A percentile compares a stretch with the other conserved stretches of the same genome.
These are phyloP conservation scores for Talaromyces sp. DNA, from an alignment of 2,329 filamentous ascomycete genomes.

Conservation along the genomic window DNA sequence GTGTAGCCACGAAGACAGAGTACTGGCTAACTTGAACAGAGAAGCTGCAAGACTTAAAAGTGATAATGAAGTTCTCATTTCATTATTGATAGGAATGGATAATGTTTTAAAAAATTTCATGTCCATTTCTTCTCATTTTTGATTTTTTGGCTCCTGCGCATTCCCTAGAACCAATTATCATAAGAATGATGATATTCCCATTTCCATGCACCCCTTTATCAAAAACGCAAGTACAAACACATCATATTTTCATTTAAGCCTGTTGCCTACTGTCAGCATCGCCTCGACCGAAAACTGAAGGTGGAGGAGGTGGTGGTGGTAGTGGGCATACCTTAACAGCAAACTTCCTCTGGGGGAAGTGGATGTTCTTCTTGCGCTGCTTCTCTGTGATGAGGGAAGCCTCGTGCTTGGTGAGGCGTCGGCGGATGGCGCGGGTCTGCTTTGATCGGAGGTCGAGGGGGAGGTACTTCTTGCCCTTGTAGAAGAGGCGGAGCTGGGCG, in stretches of 20 bases:
- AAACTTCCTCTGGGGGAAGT: conserved; percentile 99
- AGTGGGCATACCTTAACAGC: conserved; percentile 88
- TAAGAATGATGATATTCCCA: conserved; percentile 16
- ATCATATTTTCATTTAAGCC: conserved; percentile 20
- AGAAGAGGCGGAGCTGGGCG: conserved; percentile 96
- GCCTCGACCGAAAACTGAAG: no score
- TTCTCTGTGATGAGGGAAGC: conserved; percentile 81
- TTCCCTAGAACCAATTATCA: conserved; percentile 11
- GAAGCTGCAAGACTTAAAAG: neutral
- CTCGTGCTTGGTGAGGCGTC: conserved; percentile 91
- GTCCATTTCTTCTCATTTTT: conserved; percentile 13
- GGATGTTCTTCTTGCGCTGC: conserved; percentile 90
- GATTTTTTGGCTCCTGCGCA: conserved; percentile 11
- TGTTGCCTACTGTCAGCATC: neutral
- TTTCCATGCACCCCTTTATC: conserved; percentile 21
- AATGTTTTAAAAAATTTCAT: conserved; percentile 1
- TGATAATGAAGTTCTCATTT: conserved; percentile 12
- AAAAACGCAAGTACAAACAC: conserved; percentile 19
- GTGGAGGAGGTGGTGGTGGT: no score
- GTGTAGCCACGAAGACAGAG: neutral
- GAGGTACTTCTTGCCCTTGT: conserved; percentile 99
- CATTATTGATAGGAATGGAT: conserved; percentile 15
- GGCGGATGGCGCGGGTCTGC: conserved; percentile 96
- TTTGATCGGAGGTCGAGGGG: conserved; percentile 98
- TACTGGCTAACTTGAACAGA: neutral